Base-by-base conservation (phyloP, 2,329 filamentous ascomycete genomes). In the Clonostachys sp. region DNA sequence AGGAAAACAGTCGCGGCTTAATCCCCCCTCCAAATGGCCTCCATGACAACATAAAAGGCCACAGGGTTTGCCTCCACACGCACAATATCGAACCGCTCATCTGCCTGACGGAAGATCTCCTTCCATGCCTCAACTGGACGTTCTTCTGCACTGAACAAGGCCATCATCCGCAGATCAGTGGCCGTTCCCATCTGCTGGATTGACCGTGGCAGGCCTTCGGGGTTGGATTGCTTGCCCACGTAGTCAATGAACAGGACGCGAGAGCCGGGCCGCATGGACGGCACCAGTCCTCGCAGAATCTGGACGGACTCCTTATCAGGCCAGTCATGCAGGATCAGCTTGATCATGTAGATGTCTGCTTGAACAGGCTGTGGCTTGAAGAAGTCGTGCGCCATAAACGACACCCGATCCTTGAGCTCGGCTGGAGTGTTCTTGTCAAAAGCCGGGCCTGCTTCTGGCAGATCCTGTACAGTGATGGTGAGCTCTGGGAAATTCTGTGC, bases 301-400 rank as follows among this genome's bases (percentile, higher is more conserved):
- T 58, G 55, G 16, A 63, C 49, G 6, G 61, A 60, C 44, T 74
- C 64, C 18, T 63, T 60, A 46, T 80, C 75, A 0, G 75, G 67
- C 74, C 75, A 79, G 61, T 80, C 75, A 57, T 81, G 78, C 14
- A 82, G 63, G 47, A 81, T 77, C 49, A 72, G 62, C 55, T 77
- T 77, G 51, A 81, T 58, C 48, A 80, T 62, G 61, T 76, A 81
- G 44, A 77, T 62, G 48, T 76, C 74, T 10, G 71, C 76, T 16
- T 60, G 48, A 6, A 65, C 57, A 2, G 62, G 53, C 51, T 72
- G 68, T 2, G 65, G 64, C 39, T 60, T 49, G 59, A 71, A 70
- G 52, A 72, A 66, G 54, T 66, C 60, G 52, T 71, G 68, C 12
- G 58, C 57, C 35, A 60, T 50, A 51, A 70, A 71, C 7, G 52